These are phyloP conservation scores for Takashimella koratensis DNA, from an alignment of 1,284 basidiomycete species.

Conservation along the genomic window DNA sequence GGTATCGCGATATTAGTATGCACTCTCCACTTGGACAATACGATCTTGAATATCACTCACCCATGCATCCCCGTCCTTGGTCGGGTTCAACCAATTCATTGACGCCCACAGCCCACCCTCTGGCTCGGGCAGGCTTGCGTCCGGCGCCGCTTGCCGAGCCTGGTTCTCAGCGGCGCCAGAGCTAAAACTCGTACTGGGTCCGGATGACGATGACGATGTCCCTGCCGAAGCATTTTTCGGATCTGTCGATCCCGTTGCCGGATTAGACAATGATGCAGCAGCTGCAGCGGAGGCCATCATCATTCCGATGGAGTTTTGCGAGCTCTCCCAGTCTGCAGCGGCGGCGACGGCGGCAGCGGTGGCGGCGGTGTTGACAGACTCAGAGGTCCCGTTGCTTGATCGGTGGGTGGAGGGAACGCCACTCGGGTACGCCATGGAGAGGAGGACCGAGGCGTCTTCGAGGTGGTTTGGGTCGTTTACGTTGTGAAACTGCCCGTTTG, in stretches of 20 bases:
- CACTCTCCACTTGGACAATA: too few relatives aligned
- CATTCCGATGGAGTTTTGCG: conserved; percentile 27
- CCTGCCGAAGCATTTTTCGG: conserved; percentile 6
- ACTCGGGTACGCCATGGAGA: conserved; percentile 48
- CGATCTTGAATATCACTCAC: too few relatives aligned
- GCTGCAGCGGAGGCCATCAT: conserved; percentile 23
- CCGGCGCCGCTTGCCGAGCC: conserved; percentile 29
- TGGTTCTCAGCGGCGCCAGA: conserved; percentile 25
- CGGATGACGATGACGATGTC: too few relatives aligned
- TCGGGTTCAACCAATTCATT: conserved; percentile 37
- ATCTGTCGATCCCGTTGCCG: conserved; percentile 1
- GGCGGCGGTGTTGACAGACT: conserved; percentile 1
- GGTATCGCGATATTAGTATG: too few relatives aligned
- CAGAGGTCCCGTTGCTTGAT: background rate
- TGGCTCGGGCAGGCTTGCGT: conserved; percentile 24
- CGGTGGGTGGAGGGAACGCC: conserved; percentile 21
- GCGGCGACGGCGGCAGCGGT: conserved; percentile 7
- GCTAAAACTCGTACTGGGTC: conserved; percentile 20
- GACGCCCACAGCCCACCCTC: conserved; percentile 37
- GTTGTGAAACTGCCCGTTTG: conserved; percentile 25
- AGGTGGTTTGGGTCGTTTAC: conserved; percentile 41
- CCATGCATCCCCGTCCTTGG: conserved; percentile 15
- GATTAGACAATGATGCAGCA: conserved; percentile 1
- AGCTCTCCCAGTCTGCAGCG: conserved; percentile 26
- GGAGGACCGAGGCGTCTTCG: conserved; percentile 47